phyloP scores from a whole-genome alignment of 306 rosid genomes.

The Adenanthera pavonina region DNA sequence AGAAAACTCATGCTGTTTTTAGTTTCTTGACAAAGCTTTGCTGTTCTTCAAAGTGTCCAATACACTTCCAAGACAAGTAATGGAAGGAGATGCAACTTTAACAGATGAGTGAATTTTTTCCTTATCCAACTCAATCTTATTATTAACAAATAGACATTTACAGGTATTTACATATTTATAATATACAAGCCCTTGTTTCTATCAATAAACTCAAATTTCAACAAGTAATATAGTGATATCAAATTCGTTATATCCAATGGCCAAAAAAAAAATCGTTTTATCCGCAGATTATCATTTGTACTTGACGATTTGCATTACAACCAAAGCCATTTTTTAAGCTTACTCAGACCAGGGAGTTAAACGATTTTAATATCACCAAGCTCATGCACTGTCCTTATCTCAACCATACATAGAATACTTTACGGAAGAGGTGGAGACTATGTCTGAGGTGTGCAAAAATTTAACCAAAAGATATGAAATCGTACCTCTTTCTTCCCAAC shows the following conservation, averaged over 20 bases:
- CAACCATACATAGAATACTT: conserved; percentile 17
- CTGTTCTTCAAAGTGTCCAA: neutral
- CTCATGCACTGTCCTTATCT: conserved; percentile 2
- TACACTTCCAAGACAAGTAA: neutral
- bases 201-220: conserved; percentile 24
- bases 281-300: neutral
- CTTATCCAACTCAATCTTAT: neutral
- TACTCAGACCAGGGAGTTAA: neutral
- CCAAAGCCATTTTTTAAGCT: conserved; percentile 8
- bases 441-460: conserved; percentile 18
- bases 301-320: conserved; percentile 5
- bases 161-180: neutral
- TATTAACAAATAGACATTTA: neutral
- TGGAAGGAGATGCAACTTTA: neutral
- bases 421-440: conserved; percentile 12
- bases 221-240: neutral
- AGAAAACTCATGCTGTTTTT: neutral
- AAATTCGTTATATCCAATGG: conserved; percentile 10
- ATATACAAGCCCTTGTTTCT: neutral
- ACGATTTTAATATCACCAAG: conserved; percentile 20
- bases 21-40: neutral
- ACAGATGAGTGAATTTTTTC: neutral
- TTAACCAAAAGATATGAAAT: conserved; percentile 28
- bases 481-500: conserved; percentile 92
- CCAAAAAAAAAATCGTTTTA: neutral